Conservation (phyloP, 371 early-diverging fungal species). For the Mortierella sp. region DNA sequence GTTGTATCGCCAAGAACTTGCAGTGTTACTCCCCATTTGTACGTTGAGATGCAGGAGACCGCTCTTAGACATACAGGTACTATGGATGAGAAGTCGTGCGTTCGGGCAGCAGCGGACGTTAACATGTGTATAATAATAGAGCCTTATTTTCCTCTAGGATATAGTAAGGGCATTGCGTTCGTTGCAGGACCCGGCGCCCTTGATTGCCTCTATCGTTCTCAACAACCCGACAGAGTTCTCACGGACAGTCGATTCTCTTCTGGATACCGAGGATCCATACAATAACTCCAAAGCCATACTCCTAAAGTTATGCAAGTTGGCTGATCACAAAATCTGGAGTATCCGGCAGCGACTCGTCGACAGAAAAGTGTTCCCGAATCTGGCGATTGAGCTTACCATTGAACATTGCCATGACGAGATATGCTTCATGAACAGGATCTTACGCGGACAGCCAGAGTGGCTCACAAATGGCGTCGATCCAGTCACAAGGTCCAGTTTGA, state of each 20-base stretch:
- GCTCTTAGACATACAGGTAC: conserved; percentile 31
- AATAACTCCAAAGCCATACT: conserved; percentile 29
- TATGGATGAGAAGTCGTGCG: background rate
- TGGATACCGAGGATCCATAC: conserved; percentile 16
- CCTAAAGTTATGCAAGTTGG: conserved; percentile 35
- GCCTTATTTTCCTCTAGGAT: conserved; percentile 15
- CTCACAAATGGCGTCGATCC: conserved; percentile 40
- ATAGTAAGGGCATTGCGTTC: conserved; percentile 18
- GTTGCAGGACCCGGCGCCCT: conserved; percentile 25
- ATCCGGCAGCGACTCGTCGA: conserved; percentile 40
- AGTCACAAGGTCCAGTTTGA: conserved; percentile 34
- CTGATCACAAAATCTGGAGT: conserved; percentile 39
- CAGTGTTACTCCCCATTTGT: conserved; percentile 14
- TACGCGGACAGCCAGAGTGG: conserved; percentile 50
- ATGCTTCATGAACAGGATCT: conserved; percentile 49
- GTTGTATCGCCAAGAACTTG: conserved; percentile 34
- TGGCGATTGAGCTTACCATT: conserved; percentile 47
- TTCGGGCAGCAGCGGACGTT: background rate
- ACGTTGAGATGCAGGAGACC: conserved; percentile 31
- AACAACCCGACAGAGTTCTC: conserved; percentile 37
- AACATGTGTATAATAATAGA: no score
- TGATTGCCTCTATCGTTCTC: conserved; percentile 27
- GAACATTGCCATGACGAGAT: conserved; percentile 52
- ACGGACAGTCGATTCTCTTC: conserved; percentile 31
- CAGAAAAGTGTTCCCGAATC: conserved; percentile 34